These are phyloP conservation scores for Dendrobium officinale DNA, from an alignment of 106 monocot species.

Conservation along the genomic window DNA sequence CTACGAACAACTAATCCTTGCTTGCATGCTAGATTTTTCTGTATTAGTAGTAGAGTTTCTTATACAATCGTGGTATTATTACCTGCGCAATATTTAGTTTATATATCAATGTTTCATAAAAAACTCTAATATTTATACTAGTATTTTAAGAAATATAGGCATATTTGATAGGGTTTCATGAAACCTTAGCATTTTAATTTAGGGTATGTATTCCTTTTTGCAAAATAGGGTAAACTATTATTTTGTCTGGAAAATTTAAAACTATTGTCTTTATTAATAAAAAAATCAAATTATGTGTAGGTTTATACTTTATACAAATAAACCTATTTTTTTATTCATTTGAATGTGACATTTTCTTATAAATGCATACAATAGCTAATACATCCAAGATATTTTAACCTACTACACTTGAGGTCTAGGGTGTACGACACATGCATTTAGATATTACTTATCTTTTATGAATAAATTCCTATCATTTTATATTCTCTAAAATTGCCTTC, in stretches of 20 bases:
- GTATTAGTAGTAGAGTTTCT: no score
- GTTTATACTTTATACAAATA: not conserved
- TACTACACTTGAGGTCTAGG: not conserved
- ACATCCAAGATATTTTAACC: not conserved
- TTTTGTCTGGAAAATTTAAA: not conserved
- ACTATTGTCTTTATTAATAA: not conserved
- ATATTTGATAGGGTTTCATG: not conserved
- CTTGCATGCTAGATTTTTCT: no score
- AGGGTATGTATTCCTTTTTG: not conserved
- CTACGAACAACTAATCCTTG: no score
- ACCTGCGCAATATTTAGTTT: not conserved
- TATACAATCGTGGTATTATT: not conserved
- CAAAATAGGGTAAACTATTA: not conserved
- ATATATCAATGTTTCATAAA: not conserved
- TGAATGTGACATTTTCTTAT: not conserved
- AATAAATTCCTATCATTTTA: not conserved
- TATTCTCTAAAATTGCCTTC: not conserved
- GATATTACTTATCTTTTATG: not conserved
- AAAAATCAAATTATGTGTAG: not conserved
- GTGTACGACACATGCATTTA: not conserved
- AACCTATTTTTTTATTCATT: not conserved
- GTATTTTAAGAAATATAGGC: not conserved
- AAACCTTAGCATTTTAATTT: not conserved
- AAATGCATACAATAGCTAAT: not conserved
- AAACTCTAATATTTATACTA: not conserved